phyloP scores from a whole-genome alignment of 2,329 filamentous ascomycete species.

The Lachnellula cervina region DNA sequence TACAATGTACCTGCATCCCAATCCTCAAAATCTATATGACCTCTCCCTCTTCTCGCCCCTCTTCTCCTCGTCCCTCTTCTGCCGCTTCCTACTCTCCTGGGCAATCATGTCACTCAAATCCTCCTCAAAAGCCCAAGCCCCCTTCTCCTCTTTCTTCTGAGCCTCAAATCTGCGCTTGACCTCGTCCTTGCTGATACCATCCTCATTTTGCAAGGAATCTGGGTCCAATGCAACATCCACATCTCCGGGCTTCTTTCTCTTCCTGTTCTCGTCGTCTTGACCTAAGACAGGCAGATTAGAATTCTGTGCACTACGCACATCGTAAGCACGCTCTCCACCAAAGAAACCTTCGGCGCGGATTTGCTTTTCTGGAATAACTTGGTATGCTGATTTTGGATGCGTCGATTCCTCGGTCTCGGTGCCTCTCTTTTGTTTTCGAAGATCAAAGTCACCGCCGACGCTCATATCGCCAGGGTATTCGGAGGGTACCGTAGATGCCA shows the following conservation, averaged over 20 bases:
- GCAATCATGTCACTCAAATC: slow-evolving; percentile 96
- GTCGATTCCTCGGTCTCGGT: slow-evolving; percentile 81
- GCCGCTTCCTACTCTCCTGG: slow-evolving; percentile 82
- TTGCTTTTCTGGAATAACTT: slow-evolving; percentile 83
- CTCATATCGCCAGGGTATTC: slow-evolving; percentile 73
- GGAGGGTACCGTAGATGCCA: slow-evolving; percentile 74
- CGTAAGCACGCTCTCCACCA: slow-evolving; percentile 88
- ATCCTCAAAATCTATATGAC: slow-evolving; percentile 27
- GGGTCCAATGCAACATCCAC: slow-evolving; percentile 89
- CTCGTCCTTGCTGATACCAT: slow-evolving; percentile 80
- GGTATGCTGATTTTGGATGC: slow-evolving; percentile 74
- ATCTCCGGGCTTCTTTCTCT: slow-evolving; percentile 94
- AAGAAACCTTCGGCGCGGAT: slow-evolving; percentile 90
- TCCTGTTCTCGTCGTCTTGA: slow-evolving; percentile 68
- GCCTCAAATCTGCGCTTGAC: slow-evolving; percentile 75
- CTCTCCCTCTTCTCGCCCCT: slow-evolving; percentile 51
- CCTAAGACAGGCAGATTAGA: slow-evolving; percentile 69
- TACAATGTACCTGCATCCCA: not conserved
- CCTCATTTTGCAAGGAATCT: slow-evolving; percentile 69
- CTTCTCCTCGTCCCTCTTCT: slow-evolving; percentile 82
- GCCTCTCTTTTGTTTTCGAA: slow-evolving; percentile 80
- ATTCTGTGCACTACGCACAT: slow-evolving; percentile 60
- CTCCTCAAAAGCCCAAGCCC: slow-evolving; percentile 68
- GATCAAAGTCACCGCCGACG: slow-evolving; percentile 80
- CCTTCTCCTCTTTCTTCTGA: slow-evolving; percentile 56